Evolutionary conservation across 441 rosid genomes (phyloP).

Genomic region (Bocquillonia castaneifolia): DNA sequence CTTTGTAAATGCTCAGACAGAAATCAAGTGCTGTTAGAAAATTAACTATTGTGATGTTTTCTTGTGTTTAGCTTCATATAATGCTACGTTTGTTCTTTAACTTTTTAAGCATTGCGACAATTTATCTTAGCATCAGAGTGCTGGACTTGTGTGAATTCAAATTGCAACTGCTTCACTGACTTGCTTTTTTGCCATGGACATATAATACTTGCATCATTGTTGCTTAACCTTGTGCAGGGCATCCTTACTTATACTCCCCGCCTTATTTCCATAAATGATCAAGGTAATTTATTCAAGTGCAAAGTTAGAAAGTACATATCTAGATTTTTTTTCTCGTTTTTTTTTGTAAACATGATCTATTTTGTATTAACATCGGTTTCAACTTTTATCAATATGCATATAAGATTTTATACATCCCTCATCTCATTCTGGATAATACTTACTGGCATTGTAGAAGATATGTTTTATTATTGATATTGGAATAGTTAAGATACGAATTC

Average conservation of each 20-base stretch:
- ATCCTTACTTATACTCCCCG: conserved; percentile 74
- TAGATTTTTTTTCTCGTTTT: background rate
- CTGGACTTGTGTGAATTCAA: background rate
- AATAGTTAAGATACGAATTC: background rate
- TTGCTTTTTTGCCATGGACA: background rate
- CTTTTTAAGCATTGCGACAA: background rate
- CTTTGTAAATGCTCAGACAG: no score
- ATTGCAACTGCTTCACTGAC: background rate
- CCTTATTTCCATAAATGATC: conserved; percentile 56
- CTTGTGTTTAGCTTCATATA: no score
- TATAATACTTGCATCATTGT: background rate
- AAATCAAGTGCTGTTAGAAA: no score
- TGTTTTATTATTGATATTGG: background rate
- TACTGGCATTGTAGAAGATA: background rate
- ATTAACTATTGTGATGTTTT: no score
- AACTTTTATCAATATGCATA: background rate
- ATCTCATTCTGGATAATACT: background rate
- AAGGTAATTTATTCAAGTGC: conserved; percentile 44
- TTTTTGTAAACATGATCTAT: background rate
- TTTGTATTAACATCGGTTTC: background rate
- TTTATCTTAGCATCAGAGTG: background rate
- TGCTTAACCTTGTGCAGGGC: conserved; percentile 45
- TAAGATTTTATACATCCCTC: background rate
- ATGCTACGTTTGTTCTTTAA: no score
- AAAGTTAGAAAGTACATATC: conserved; percentile 4